Base-by-base conservation (phyloP, 2,329 filamentous ascomycete genomes). In the Beauveria varroae region DNA sequence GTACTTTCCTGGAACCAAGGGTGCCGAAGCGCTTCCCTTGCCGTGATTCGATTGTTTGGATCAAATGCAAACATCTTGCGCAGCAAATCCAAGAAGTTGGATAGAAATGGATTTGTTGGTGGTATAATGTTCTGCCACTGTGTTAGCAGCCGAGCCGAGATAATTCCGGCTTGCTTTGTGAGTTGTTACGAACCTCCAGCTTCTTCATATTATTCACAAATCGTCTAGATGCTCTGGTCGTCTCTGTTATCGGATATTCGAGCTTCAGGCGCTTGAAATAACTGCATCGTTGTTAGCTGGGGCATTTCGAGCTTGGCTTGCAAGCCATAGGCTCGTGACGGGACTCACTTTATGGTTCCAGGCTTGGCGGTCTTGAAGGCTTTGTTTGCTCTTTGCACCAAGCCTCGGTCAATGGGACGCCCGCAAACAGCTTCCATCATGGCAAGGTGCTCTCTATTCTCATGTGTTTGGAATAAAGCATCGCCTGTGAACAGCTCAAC, bases 351-450 rank as follows among this genome's bases (percentile, higher is more conserved):
- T 10, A 53, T n/a, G 40, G 58, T 55, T 18, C 58, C 58, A 4
- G 58, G 34, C 18, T 61, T 61, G 3, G 58, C 51, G 4, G 51
- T 41, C 18, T 61, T 61, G 43, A 55, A 55, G 5, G 50, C 51
- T 5, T 61, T 61, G 51, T 61, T 61, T 43, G 58, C 58, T 43
- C 51, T 16, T 30, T 61, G 58, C 16, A 55, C 34, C 43, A 61
- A 24, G 10, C 7, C 20, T 37, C 58, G 43, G 43, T 61, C 86
- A 57, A 89, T 83, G 55, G 81, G 78, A 24, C 74, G 73, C 56
- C 83, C 84, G 59, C 85, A 84, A 8, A 89, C 86, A 40, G 82
- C 84, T 68, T 88, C 86, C 86, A 89, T 89, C 86, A 89, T 89
- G n/a, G 86, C 86, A 57, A 89, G 74, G 69, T 89, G 86, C 71